phyloP scores from a whole-genome alignment of 2,329 filamentous ascomycete genomes.

The Stachybotrys echinatus region DNA sequence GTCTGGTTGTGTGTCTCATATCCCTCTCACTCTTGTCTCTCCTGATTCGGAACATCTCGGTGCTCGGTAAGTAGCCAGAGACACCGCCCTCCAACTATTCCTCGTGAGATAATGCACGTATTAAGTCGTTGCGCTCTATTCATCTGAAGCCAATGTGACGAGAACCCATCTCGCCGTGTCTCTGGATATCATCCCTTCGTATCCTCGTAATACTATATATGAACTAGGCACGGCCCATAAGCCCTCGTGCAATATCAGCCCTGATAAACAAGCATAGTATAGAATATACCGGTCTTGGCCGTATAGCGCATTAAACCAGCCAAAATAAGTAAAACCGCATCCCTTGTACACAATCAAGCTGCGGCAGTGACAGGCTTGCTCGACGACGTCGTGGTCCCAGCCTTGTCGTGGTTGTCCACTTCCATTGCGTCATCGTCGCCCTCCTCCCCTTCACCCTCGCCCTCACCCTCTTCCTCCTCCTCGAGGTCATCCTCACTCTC shows the following conservation, averaged over 20 bases:
- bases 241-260: not conserved
- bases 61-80: no score
- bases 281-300: slow-evolving; percentile 6
- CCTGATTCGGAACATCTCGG: no score
- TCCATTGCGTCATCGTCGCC: slow-evolving; percentile 44
- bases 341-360: slow-evolving; percentile 19
- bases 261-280: slow-evolving; percentile 1
- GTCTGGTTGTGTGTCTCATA: no score
- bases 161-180: not conserved
- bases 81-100: no score
- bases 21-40: no score
- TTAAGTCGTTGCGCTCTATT: not conserved
- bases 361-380: slow-evolving; percentile 29
- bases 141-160: not conserved
- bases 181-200: slow-evolving; percentile 21
- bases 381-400: slow-evolving; percentile 18
- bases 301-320: not conserved
- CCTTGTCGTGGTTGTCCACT: slow-evolving; percentile 37
- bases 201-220: slow-evolving; percentile 23
- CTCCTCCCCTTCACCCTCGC: slow-evolving; percentile 25
- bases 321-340: slow-evolving; percentile 9
- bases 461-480: slow-evolving; percentile 50
- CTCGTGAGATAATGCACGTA: no score
- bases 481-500: slow-evolving; percentile 70
- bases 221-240: not conserved